Conservation (phyloP, 192 early-diverging fungal species). For the Podochytrium sp. region DNA sequence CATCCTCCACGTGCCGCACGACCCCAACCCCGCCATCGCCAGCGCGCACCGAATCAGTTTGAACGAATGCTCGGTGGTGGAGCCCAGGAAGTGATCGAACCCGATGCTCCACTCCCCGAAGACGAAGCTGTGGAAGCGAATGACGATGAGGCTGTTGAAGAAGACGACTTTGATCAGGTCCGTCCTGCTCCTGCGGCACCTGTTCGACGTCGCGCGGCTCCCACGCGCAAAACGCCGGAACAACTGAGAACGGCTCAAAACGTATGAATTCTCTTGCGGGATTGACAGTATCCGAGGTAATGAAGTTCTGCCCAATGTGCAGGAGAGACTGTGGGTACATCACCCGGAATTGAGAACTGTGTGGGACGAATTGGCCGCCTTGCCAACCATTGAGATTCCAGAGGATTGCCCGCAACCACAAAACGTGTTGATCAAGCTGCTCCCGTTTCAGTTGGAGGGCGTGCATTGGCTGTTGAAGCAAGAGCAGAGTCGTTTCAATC, state of each 20-base stretch:
- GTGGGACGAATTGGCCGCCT: constrained; percentile 59
- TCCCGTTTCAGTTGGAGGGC: constrained; percentile 85
- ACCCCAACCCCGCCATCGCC: too few relatives aligned
- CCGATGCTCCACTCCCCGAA: too few relatives aligned
- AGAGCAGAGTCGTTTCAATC: constrained; percentile 53
- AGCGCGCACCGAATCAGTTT: too few relatives aligned
- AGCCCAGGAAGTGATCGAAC: too few relatives aligned
- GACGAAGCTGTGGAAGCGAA: too few relatives aligned
- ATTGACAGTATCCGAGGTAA: background rate
- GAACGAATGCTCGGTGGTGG: too few relatives aligned
- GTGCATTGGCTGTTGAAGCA: constrained; percentile 78
- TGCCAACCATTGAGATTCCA: constrained; percentile 30
- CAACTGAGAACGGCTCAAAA: background rate
- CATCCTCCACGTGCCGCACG: too few relatives aligned
- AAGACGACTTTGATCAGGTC: background rate
- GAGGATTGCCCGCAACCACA: constrained; percentile 59
- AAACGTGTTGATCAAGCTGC: constrained; percentile 69
- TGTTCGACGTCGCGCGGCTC: too few relatives aligned
- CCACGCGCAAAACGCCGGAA: background rate
- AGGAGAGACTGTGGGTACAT: constrained; percentile 19
- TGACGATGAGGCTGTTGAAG: too few relatives aligned
- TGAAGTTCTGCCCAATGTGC: background rate
- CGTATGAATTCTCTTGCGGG: background rate
- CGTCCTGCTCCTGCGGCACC: background rate
- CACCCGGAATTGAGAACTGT: constrained; percentile 68